These are phyloP conservation scores for Tolypocladium cylindrosporum DNA, from an alignment of 2,329 filamentous ascomycete genomes.

Conservation along the genomic window DNA sequence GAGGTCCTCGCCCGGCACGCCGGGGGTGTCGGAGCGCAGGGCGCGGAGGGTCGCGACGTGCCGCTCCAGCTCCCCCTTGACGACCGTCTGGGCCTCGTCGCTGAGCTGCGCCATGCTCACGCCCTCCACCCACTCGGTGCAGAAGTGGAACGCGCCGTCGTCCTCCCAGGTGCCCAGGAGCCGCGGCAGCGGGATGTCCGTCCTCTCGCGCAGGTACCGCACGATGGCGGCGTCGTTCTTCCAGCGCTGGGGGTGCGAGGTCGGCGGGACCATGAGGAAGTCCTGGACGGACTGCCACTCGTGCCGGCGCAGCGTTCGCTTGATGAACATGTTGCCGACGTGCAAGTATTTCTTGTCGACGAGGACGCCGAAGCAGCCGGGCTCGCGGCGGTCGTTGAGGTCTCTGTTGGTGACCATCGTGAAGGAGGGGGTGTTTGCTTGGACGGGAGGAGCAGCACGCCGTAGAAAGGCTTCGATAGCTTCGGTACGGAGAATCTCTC, in stretches of 20 bases:
- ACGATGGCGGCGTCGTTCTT: slow-evolving; percentile 4
- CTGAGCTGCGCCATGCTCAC: slow-evolving; percentile 1
- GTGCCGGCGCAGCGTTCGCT: slow-evolving; percentile 3
- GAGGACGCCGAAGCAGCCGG: slow-evolving; percentile 2
- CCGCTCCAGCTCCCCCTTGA: neutral
- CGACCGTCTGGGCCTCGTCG: neutral
- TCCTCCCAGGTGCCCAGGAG: slow-evolving; percentile 1
- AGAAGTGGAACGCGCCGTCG: slow-evolving; percentile 5
- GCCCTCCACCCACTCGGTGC: neutral
- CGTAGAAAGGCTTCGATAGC: no score
- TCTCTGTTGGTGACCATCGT: slow-evolving; percentile 5
- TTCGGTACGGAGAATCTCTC: no score
- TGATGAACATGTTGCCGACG: slow-evolving; percentile 3
- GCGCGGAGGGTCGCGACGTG: neutral
- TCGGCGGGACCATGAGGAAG: neutral
- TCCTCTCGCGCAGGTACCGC: slow-evolving; percentile 1
- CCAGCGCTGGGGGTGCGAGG: slow-evolving; percentile 3
- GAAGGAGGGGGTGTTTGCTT: no score
- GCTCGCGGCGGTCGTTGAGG: slow-evolving; percentile 2
- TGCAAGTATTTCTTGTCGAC: slow-evolving; percentile 3
- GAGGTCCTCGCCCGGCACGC: slow-evolving; percentile 4
- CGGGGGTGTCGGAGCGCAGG: slow-evolving; percentile 4
- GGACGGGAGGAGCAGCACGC: no score
- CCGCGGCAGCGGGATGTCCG: slow-evolving; percentile 5
- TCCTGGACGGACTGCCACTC: slow-evolving; percentile 2